Base-by-base conservation (phyloP, 1,139 yeast species). In the Nakaseomyces delphensis region DNA sequence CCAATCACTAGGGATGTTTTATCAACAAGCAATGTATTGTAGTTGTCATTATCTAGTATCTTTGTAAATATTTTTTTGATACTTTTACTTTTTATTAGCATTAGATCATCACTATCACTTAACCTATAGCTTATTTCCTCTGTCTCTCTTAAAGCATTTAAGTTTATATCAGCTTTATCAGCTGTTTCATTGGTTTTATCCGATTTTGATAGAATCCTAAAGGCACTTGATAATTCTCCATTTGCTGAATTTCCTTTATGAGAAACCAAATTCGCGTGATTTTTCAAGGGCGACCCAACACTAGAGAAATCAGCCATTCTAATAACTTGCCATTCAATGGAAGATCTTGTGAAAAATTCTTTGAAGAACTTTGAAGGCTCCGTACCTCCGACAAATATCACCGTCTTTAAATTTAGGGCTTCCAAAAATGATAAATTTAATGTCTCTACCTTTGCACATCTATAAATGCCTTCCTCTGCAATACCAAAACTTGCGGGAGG, bases 1-100 rank as follows among this genome's bases (percentile, higher is more conserved):
- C 96, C 96, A 5, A 86, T 75, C 23, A 89, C 70, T 3, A 93
- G 77, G 45, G 84, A 81, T 2, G 91, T 79, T 42, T 83, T 76
- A 57, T 91, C 97, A 24, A 91, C 78, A 13, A 91, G 63, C 32
- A 91, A 65, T 8, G 83, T 61, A 43, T 87, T 87, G 56, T 83
- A 79, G 52, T 79, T 77, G 15, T 75, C 62, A 43, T 68, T 70
- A 57, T 89, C 79, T 39, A 91, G 66, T 5, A 85, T 57, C 15
- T 79, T 62, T 46, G 76, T 77, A 52, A 82, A 73, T 1, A 83
- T 74, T 39, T 71, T 72, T 43, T 69, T 70, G 7, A 82, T 68
- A 41, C 81, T 61, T 39, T 70, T 69, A 43, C 76, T 75, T 47
- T 78, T 81, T 32, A 81, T 72, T 36, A 82, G 68, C 89, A 82